Evolutionary conservation across 495 filamentous ascomycete species (phyloP), one percentile per base, ranked within the genome.

Genomic region (Hamigera avellanea): DNA sequence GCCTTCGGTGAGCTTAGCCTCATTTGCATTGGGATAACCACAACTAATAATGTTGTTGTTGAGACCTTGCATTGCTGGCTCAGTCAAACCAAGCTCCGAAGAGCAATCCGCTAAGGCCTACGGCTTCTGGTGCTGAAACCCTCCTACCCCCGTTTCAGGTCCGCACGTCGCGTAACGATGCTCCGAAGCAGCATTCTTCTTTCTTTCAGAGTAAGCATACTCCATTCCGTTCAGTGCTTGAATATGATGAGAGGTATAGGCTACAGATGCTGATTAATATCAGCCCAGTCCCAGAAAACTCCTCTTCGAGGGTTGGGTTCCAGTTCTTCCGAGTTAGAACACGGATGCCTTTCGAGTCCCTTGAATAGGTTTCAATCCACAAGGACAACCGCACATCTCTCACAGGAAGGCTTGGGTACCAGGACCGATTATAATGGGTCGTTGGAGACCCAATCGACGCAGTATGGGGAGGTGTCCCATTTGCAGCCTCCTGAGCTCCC

Each of bases 1-100:
- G 62, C 57, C 2, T 73, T 73, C 50, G 70, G 72, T 76, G 40
- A 48, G 58, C 28, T 23, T 23, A 4, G 9, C 9, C 21, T 23
- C 21, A 9, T 5, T 23, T 23, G 21, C 21, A 23, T 23, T 23
- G 5, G 21, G 9, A 23, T 9, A 4, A 23, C 4, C 4, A 9
- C 21, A 4, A 23, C 21, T 23, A 23, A 23, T 9, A 23, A 23
- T 9, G n/a, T n/a, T n/a, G n/a, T 23, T 4, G 5, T 23, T 9
- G 21, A 67, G 64, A 67, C 25, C 48, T 62, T n/a, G 60, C 66
- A 14, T 33, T 67, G 8, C 43, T 67, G 9, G 58, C 61, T 8
- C 57, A 57, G 19, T 46, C 59, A 2, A 33, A 49, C 26, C 28
- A 23, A 9, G 9, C 21, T 5, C 4, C 21, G 5, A 23, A 26